These are phyloP conservation scores for Saururus chinensis DNA, from an alignment of 164 flowering plant species.

Conservation along the genomic window DNA sequence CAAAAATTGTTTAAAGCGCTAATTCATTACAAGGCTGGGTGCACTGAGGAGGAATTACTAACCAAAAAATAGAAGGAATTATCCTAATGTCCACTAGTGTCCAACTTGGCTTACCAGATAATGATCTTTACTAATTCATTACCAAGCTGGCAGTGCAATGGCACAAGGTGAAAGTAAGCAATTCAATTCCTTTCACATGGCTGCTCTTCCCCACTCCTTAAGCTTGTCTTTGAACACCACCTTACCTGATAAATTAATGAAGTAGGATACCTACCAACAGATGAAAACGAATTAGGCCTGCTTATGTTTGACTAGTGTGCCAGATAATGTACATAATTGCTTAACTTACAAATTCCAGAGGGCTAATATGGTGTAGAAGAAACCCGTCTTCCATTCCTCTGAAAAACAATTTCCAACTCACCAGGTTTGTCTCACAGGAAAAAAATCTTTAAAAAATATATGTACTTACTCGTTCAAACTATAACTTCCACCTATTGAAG, in stretches of 20 bases:
- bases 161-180: too few relatives aligned
- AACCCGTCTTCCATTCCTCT: constrained; percentile 41
- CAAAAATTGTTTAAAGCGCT: too few relatives aligned
- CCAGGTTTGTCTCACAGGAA: too few relatives aligned
- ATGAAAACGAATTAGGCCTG: background rate
- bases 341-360: constrained; percentile 47
- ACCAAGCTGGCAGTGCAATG: too few relatives aligned
- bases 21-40: too few relatives aligned
- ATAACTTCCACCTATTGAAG: constrained; percentile 10
- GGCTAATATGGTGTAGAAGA: constrained; percentile 48
- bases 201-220: constrained; percentile 34
- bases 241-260: constrained; percentile 26
- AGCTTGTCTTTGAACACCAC: constrained; percentile 20
- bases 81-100: too few relatives aligned
- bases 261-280: constrained; percentile 41
- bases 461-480: constrained; percentile 17
- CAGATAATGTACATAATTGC: background rate
- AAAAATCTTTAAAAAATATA: background rate
- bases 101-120: too few relatives aligned
- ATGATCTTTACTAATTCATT: too few relatives aligned
- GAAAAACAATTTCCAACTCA: constrained; percentile 2
- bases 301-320: too few relatives aligned
- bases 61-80: too few relatives aligned
- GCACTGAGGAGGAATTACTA: too few relatives aligned
- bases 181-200: constrained; percentile 23